Percentiles rank a stretch among this genome's conserved stretches.
Evolutionary conservation across 495 filamentous ascomycete species (phyloP).

Genomic region (Aspergillus conjunctus): DNA sequence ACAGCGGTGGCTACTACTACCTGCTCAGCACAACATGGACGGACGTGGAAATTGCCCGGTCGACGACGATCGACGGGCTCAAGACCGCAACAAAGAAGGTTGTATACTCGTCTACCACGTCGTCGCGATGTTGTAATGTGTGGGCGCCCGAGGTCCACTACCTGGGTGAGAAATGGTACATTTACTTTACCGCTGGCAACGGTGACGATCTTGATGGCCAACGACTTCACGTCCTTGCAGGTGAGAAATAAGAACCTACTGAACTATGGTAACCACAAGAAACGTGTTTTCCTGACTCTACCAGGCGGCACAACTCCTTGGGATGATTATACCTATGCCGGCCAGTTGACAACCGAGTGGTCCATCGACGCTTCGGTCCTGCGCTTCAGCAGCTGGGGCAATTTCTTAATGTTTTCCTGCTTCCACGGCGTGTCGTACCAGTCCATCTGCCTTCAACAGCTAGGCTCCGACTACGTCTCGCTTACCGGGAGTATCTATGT

Average conservation of each 20-base stretch:
- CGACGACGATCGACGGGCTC: slow-evolving; percentile 52
- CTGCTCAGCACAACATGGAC: slow-evolving; percentile 51
- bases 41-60: slow-evolving; percentile 51
- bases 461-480: slow-evolving; percentile 29
- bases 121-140: slow-evolving; percentile 51
- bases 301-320: slow-evolving; percentile 49
- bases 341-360: slow-evolving; percentile 26
- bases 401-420: slow-evolving; percentile 52
- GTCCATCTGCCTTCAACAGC: slow-evolving; percentile 45
- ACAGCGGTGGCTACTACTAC: slow-evolving; percentile 55
- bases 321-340: slow-evolving; percentile 31
- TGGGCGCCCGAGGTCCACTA: slow-evolving; percentile 60
- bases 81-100: slow-evolving; percentile 48
- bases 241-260: slow-evolving; percentile 1
- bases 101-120: slow-evolving; percentile 43
- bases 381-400: slow-evolving; percentile 32
- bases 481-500: slow-evolving; percentile 35
- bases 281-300: no score
- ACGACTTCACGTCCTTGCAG: slow-evolving; percentile 21
- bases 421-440: slow-evolving; percentile 44
- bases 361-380: slow-evolving; percentile 50
- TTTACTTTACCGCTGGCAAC: slow-evolving; percentile 40
- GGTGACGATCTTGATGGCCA: slow-evolving; percentile 19
- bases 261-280: neutral
- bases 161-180: slow-evolving; percentile 51